A percentile compares a stretch with the other conserved stretches of the same genome.
Conservation (phyloP, 441 rosid genomes). For the Brassica hybrid region DNA sequence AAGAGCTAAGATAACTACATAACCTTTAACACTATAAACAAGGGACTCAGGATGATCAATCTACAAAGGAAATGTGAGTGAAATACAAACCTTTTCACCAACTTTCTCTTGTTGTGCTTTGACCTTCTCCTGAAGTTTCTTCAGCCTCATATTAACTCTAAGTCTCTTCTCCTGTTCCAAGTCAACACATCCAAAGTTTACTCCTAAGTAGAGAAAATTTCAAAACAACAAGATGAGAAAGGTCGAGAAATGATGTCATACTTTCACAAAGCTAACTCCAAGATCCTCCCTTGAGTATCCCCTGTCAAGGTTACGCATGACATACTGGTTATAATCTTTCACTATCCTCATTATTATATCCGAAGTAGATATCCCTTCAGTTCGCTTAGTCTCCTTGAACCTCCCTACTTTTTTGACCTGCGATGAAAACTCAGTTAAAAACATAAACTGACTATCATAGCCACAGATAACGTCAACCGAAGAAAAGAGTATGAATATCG, state of each 20-base stretch:
- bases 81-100: conserved; percentile 51
- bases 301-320: too few species aligned
- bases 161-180: conserved; percentile 70
- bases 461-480: background rate
- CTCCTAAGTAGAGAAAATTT: background rate
- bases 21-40: background rate
- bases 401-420: conserved; percentile 75
- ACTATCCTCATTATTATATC: conserved; percentile 90
- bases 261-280: conserved; percentile 94
- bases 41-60: background rate
- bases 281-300: conserved; percentile 85
- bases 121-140: conserved; percentile 74
- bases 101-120: conserved; percentile 83
- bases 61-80: background rate
- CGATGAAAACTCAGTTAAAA: background rate
- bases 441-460: background rate
- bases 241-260: conserved; percentile 21
- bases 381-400: conserved; percentile 85
- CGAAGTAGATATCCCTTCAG: conserved; percentile 90
- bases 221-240: background rate
- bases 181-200: conserved; percentile 6
- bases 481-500: background rate
- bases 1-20: too few species aligned
- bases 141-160: conserved; percentile 78
- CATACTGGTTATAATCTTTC: conserved; percentile 87